Conservation (phyloP, 257 asterid genomes). For the Linaria vulgaris region DNA sequence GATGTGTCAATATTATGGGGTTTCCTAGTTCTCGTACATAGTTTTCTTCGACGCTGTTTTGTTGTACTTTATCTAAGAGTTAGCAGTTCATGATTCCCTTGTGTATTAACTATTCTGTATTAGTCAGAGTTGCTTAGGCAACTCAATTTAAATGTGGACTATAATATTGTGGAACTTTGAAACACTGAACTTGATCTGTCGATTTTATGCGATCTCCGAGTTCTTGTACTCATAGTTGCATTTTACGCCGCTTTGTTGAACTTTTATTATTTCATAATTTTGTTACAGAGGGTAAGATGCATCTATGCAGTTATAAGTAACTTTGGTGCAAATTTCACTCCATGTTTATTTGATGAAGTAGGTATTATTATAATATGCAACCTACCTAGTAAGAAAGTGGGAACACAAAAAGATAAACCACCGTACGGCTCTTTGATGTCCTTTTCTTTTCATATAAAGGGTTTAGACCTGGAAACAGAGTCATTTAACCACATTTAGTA, state of each 20-base stretch:
- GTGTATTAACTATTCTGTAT: neutral
- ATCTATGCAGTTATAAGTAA: constrained; percentile 5
- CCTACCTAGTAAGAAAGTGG: neutral
- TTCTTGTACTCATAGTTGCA: neutral
- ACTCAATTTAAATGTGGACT: neutral
- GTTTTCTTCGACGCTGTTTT: neutral
- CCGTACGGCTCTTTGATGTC: neutral
- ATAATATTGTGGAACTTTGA: neutral
- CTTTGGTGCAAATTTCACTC: neutral
- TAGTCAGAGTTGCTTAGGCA: neutral
- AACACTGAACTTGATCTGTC: neutral
- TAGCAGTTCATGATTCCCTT: constrained; percentile 1
- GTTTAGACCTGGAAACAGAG: neutral
- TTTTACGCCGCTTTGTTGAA: neutral
- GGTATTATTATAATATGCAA: neutral
- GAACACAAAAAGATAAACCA: neutral
- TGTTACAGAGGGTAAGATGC: neutral
- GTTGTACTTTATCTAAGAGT: neutral
- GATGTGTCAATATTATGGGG: neutral
- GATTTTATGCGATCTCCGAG: neutral
- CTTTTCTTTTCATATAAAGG: neutral
- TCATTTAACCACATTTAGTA: neutral
- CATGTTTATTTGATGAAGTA: neutral
- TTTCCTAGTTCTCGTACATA: neutral
- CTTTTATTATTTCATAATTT: neutral